These are phyloP conservation scores for Ustulina deusta DNA, from an alignment of 2,329 filamentous ascomycete species.

Conservation along the genomic window DNA sequence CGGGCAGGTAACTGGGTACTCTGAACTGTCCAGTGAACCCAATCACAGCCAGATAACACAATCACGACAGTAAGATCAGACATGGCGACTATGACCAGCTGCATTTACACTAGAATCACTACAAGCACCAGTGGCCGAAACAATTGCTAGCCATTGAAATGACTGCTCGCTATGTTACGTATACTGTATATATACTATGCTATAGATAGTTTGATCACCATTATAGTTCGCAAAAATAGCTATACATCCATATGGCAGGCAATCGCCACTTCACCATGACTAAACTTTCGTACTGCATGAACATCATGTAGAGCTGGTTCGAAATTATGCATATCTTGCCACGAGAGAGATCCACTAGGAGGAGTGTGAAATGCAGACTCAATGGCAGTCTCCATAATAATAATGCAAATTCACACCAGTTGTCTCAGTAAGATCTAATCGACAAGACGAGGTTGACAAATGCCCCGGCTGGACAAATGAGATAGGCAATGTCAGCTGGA, in stretches of 20 bases:
- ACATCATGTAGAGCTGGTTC: not conserved
- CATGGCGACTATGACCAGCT: conserved; percentile 2
- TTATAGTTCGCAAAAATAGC: not conserved
- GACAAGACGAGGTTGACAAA: conserved; percentile 27
- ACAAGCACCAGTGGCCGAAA: too few relatives aligned
- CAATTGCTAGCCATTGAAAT: not conserved
- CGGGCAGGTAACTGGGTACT: not conserved
- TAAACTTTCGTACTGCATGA: not conserved
- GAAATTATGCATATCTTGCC: not conserved
- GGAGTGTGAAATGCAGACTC: too few relatives aligned
- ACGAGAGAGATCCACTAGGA: too few relatives aligned
- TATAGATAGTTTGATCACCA: not conserved
- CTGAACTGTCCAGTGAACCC: not conserved
- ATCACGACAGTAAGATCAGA: not conserved
- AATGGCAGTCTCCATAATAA: not conserved
- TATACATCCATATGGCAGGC: not conserved
- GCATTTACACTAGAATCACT: not conserved
- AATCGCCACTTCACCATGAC: not conserved
- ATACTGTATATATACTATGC: not conserved
- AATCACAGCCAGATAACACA: not conserved
- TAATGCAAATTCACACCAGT: conserved; percentile 17
- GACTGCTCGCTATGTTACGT: not conserved
- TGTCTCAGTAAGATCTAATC: conserved; percentile 8
- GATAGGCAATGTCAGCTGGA: conserved; percentile 8
- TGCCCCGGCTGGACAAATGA: conserved; percentile 14